Evolutionary conservation across 257 asterid genomes (phyloP), one percentile per base, ranked within the genome.

Genomic region (Nicotiana obtusifolia): DNA sequence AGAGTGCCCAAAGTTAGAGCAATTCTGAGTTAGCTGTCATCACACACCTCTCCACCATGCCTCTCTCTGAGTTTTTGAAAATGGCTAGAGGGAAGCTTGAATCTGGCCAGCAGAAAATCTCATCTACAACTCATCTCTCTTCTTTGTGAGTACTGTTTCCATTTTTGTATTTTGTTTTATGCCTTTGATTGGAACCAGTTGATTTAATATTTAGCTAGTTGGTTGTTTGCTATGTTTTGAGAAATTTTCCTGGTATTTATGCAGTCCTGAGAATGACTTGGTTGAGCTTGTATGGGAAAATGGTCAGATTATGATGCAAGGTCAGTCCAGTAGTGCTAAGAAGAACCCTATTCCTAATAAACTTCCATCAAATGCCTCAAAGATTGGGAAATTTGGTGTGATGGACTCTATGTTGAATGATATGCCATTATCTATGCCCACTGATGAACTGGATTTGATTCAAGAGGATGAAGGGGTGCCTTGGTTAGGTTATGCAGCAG

Each of bases 281-380:
- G 88, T 90, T 82, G 98, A 96, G 89, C 89, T 96, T 13, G 91
- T 93, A 16, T 94, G 97, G 94, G 93, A 93, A 68, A 93, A 94
- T 85, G 99, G 98, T 62, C 97, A 90, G 88, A 75, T 94, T 82
- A 71, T 84, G 88, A 87, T 88, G 90, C 98, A 94, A 84, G 93
- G 95, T 5, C 98, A 90, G 67, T 85, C 95, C n/a, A 85, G 86
- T 82, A 87, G 91, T 81, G 81, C 65, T 60, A 77, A 89, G 54
- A 86, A 82, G 80, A 88, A 60, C 78, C 88, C 87, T 78, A 10
- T 54, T 66, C 49, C 49, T 71, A 83, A 82, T 80, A 80, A 67
- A 71, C 71, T 81, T 41, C 82, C 76, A 5, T 84, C 84, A 10
- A 84, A 84, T 60, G 10, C 81, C 9, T 20, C 93, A 47, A 93